Base-by-base conservation (phyloP, 345 rosid genomes). In the Gossypium thurberi region DNA sequence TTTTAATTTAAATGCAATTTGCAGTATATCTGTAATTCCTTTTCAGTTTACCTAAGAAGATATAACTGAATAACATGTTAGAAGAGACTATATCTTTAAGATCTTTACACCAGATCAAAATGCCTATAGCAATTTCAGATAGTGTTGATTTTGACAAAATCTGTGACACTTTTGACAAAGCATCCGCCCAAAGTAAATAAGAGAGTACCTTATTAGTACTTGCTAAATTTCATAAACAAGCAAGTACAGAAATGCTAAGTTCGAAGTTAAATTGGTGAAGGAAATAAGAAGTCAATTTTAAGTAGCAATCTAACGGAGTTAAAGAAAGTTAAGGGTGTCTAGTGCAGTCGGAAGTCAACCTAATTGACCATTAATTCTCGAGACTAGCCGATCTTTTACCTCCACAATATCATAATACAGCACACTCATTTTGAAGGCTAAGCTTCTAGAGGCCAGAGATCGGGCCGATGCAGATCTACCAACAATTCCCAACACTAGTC, bases 401-500 rank as follows among this genome's bases (percentile, higher is more conserved):
- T 90, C 85, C 0, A 88, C 85, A 44, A 91, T 85, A 81, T 96
- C 99, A 78, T 87, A 96, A 79, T 96, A 96, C 69, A 96, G 88
- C 79, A 93, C 99, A 70, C 87, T 96, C 89, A 96, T 96, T 86
- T 87, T 93, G 84, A 96, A 96, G 60, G 99, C 94, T 82, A 96
- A 87, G 85, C 98, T 93, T 60, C 99, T 79, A 12, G 85, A 85
- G 20, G 96, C 98, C 75, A 96, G 77, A 50, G 86, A 85, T 75
- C 86, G 71, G 13, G 99, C 98, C 1, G 99, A 90, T 0, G 88
- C 89, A 80, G 98, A 93, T 88, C 92, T 91, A 62, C 99, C 99
- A 61, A 93, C 80, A 55, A 96, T 91, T 64, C 98, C 99, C 78
- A 93, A 83, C 72, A 96, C 98, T 80, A 96, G 78, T 46, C 99